Evolutionary conservation across 2,329 filamentous ascomycete species (phyloP).

Genomic region (Paecilomyces sp.): DNA sequence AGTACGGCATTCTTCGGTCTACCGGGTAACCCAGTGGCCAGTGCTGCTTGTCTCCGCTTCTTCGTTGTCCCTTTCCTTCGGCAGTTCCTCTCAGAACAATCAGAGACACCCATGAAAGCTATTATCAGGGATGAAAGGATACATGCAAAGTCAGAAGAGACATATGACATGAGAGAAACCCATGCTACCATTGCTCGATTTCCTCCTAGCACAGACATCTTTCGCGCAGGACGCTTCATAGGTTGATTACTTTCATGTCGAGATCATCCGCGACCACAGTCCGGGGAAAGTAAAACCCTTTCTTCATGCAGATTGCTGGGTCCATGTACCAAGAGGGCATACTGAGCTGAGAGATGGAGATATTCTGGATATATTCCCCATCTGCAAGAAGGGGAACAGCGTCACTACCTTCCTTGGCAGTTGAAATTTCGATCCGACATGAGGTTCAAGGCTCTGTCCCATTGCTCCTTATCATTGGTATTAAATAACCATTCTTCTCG

Average conservation of each 20-base stretch:
- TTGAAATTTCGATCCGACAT: slow-evolving; percentile 11
- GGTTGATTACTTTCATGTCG: slow-evolving; percentile 1
- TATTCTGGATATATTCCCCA: slow-evolving; percentile 6
- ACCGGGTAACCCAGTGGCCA: slow-evolving; percentile 19
- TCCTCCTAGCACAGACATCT: slow-evolving; percentile 4
- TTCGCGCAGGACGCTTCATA: slow-evolving; percentile 5
- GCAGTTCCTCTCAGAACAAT: slow-evolving; percentile 5
- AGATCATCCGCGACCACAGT: slow-evolving; percentile 13
- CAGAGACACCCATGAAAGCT: slow-evolving; percentile 2
- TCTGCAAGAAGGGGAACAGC: neutral
- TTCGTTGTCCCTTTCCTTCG: slow-evolving; percentile 19
- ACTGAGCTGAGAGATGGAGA: slow-evolving; percentile 8
- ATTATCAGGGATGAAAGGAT: neutral
- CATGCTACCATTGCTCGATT: neutral
- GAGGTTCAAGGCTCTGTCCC: slow-evolving; percentile 32
- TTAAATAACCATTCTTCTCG: slow-evolving; percentile 14
- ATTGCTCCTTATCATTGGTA: slow-evolving; percentile 30
- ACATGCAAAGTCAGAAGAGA: neutral
- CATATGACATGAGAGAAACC: neutral
- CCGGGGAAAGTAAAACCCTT: slow-evolving; percentile 16
- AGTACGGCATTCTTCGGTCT: slow-evolving; percentile 19
- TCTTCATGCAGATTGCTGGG: slow-evolving; percentile 16
- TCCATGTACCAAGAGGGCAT: slow-evolving; percentile 13
- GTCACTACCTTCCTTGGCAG: neutral
- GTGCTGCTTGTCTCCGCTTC: slow-evolving; percentile 21